Conservation (phyloP, 1,139 yeast species). For the Debaryomyces psychrophilus region DNA sequence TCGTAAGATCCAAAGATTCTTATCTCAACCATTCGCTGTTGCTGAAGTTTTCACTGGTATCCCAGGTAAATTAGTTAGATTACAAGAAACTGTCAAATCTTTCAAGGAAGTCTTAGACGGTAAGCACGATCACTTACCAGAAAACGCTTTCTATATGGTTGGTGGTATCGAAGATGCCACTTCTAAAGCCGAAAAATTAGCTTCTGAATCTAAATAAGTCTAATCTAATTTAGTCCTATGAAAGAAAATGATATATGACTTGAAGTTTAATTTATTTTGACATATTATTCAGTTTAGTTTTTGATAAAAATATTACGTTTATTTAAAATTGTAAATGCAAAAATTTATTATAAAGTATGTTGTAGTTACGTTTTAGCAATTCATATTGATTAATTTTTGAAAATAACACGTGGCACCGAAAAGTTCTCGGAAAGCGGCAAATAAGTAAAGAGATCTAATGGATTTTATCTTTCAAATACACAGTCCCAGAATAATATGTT, state of each 20-base stretch:
- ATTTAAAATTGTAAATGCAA: constrained; percentile 13
- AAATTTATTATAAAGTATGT: constrained; percentile 4
- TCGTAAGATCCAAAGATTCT: constrained; percentile 99
- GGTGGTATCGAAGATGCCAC: constrained; percentile 99
- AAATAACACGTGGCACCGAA: constrained; percentile 9
- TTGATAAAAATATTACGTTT: constrained; percentile 16
- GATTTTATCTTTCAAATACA: not conserved
- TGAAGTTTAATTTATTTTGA: constrained; percentile 16
- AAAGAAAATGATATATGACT: constrained; percentile 17
- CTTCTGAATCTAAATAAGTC: constrained; percentile 82
- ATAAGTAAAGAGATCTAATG: not conserved
- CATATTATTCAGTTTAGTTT: constrained; percentile 16
- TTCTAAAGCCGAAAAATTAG: constrained; percentile 98
- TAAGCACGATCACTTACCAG: constrained; percentile 98
- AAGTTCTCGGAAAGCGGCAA: constrained; percentile 6
- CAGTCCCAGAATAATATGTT: constrained; percentile 16
- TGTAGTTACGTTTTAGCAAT: not conserved
- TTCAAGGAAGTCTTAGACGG: constrained; percentile 98
- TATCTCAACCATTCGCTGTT: constrained; percentile 99
- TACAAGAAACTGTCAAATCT: constrained; percentile 90
- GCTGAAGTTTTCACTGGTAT: constrained; percentile 99
- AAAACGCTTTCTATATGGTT: constrained; percentile 99
- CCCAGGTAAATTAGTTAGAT: constrained; percentile 95
- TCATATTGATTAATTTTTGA: not conserved
- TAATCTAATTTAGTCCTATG: constrained; percentile 14